phyloP scores from a whole-genome alignment of 768 basidiomycete genomes.

The Mycena indigotica region DNA sequence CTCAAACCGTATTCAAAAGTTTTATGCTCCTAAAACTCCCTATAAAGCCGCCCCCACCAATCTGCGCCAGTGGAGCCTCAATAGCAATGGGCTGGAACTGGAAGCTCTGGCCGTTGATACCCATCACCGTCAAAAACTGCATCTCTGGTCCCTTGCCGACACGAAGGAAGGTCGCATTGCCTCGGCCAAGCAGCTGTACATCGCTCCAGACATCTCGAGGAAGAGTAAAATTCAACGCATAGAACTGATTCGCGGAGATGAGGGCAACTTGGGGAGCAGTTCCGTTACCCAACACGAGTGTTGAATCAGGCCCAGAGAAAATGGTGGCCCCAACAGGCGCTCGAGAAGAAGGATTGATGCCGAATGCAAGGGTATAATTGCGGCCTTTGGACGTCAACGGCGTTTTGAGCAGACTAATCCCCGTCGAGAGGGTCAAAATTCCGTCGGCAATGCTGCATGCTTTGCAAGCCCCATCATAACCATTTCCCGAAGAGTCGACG shows the following conservation, averaged over 20 bases:
- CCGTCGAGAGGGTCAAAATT: slow-evolving; percentile 5
- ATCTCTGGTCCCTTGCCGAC: slow-evolving; percentile 14
- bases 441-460: slow-evolving; percentile 10
- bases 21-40: slow-evolving; percentile 13
- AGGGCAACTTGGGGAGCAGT: slow-evolving; percentile 12
- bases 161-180: slow-evolving; percentile 17
- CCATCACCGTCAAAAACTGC: slow-evolving; percentile 18
- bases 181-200: slow-evolving; percentile 15
- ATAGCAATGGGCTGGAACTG: slow-evolving; percentile 19
- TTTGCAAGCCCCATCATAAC: slow-evolving; percentile 20
- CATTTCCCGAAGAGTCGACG: slow-evolving; percentile 23
- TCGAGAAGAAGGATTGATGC: slow-evolving; percentile 17
- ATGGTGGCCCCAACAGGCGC: slow-evolving; percentile 12
- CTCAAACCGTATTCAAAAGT: slow-evolving; percentile 9
- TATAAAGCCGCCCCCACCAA: slow-evolving; percentile 18
- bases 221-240: slow-evolving; percentile 22
- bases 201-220: slow-evolving; percentile 17
- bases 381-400: slow-evolving; percentile 22
- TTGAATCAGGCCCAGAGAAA: slow-evolving; percentile 18
- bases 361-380: slow-evolving; percentile 23
- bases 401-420: slow-evolving; percentile 17
- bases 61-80: slow-evolving; percentile 20
- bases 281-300: slow-evolving; percentile 21
- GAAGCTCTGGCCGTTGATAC: slow-evolving; percentile 19
- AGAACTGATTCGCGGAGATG: slow-evolving; percentile 15